Percentiles rank a stretch among this genome's conserved stretches.
phyloP scores from a whole-genome alignment of 768 basidiomycete species.

The Boletus pseudo-olivaceus region DNA sequence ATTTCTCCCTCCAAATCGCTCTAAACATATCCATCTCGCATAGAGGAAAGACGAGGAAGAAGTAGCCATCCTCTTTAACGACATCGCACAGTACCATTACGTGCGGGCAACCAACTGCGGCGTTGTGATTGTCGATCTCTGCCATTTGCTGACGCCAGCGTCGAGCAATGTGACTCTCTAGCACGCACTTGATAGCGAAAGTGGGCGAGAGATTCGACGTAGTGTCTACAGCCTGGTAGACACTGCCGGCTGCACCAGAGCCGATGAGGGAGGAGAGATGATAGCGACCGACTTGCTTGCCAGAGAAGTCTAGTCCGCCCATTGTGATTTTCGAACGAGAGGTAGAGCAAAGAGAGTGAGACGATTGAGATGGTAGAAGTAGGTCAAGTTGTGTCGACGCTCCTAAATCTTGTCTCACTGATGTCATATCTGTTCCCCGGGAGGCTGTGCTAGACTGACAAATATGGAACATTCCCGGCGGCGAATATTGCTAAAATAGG shows the following conservation, averaged over 20 bases:
- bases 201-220: slow-evolving; percentile 36
- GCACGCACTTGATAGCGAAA: slow-evolving; percentile 76
- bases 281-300: slow-evolving; percentile 53
- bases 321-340: not conserved
- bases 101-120: slow-evolving; percentile 43
- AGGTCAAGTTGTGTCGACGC: not conserved
- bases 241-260: slow-evolving; percentile 71
- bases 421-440: not conserved
- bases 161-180: slow-evolving; percentile 45
- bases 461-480: not conserved
- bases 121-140: slow-evolving; percentile 57
- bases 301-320: slow-evolving; percentile 43
- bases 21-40: slow-evolving; percentile 64
- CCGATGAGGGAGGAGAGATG: slow-evolving; percentile 63
- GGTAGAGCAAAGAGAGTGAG: too few relatives aligned
- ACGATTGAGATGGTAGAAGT: too few relatives aligned
- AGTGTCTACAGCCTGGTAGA: slow-evolving; percentile 67
- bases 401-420: not conserved
- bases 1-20: slow-evolving; percentile 44
- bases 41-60: slow-evolving; percentile 67
- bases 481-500: not conserved
- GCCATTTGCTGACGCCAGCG: slow-evolving; percentile 59
- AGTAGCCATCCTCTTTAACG: slow-evolving; percentile 52
- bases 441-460: not conserved
- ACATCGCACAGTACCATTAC: slow-evolving; percentile 65